Conservation (phyloP, 73 alveolate species). For the Uronychia setigera region DNA sequence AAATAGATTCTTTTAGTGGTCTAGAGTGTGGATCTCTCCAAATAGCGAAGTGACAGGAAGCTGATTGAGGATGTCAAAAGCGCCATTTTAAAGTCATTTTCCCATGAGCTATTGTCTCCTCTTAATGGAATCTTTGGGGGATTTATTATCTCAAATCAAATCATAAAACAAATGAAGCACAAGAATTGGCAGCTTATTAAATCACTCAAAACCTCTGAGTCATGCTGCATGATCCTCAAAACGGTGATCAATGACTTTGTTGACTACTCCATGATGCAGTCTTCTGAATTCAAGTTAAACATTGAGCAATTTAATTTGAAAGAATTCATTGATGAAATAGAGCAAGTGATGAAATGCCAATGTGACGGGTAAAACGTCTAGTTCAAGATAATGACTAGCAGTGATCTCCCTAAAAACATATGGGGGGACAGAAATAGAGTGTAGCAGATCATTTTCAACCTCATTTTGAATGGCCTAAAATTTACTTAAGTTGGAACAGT, state of each 20-base stretch:
- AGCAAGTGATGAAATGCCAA: not conserved
- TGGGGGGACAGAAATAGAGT: not conserved
- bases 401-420: not conserved
- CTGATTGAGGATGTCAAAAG: not conserved
- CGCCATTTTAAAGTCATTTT: too few species aligned
- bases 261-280: conserved; percentile 5
- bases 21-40: too few species aligned
- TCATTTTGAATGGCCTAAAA: not conserved
- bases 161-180: too few species aligned
- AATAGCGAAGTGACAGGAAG: too few species aligned
- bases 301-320: not conserved
- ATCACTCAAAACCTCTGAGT: not conserved
- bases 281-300: not conserved
- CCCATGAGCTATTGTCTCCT: not conserved
- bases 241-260: not conserved
- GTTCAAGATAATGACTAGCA: too few species aligned
- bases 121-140: conserved; percentile 3
- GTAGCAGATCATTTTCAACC: not conserved
- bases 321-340: not conserved
- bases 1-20: too few species aligned
- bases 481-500: not conserved
- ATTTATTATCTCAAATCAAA: too few species aligned
- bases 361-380: too few species aligned
- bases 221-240: conserved; percentile 1
- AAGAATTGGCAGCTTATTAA: too few species aligned